phyloP scores from a whole-genome alignment of 495 filamentous ascomycete species.

The Neurospora sp. region DNA sequence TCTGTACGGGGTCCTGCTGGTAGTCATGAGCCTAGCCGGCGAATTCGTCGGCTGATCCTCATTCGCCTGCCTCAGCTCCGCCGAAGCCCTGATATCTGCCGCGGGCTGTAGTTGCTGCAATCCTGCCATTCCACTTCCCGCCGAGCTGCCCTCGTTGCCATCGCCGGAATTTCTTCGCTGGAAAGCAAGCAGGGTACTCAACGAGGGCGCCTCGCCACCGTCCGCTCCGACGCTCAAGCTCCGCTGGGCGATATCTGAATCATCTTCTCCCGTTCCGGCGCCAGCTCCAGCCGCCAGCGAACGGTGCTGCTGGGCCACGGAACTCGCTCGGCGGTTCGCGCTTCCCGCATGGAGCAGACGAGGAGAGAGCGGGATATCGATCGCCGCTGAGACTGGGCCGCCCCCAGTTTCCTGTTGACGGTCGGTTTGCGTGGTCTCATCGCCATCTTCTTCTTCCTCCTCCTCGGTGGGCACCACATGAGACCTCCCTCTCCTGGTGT shows the following conservation, averaged over 20 bases:
- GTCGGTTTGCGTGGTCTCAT: slow-evolving; percentile 23
- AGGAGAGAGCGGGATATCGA: slow-evolving; percentile 76
- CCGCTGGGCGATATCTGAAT: slow-evolving; percentile 53
- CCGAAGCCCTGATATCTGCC: slow-evolving; percentile 31
- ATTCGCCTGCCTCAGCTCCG: slow-evolving; percentile 25
- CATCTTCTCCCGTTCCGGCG: slow-evolving; percentile 45
- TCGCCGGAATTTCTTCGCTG: slow-evolving; percentile 7
- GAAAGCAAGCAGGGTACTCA: slow-evolving; percentile 47
- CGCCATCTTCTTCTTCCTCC: slow-evolving; percentile 14
- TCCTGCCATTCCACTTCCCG: background rate
- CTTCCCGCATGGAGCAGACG: slow-evolving; percentile 46
- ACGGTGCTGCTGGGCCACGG: slow-evolving; percentile 62
- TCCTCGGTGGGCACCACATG: background rate
- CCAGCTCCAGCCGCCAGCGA: slow-evolving; percentile 4
- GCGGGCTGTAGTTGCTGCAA: slow-evolving; percentile 29
- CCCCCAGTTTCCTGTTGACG: slow-evolving; percentile 24
- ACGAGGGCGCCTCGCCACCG: slow-evolving; percentile 43
- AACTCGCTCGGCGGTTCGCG: slow-evolving; percentile 58
- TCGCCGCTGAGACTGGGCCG: slow-evolving; percentile 35
- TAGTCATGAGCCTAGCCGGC: slow-evolving; percentile 10
- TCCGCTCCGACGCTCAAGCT: slow-evolving; percentile 69
- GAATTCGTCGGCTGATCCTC: slow-evolving; percentile 21
- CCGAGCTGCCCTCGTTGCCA: background rate
- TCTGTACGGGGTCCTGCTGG: slow-evolving; percentile 19
- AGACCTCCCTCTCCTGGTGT: slow-evolving; percentile 25